Conservation (phyloP, 805 yeast species). For the Lachancea mirantina region DNA sequence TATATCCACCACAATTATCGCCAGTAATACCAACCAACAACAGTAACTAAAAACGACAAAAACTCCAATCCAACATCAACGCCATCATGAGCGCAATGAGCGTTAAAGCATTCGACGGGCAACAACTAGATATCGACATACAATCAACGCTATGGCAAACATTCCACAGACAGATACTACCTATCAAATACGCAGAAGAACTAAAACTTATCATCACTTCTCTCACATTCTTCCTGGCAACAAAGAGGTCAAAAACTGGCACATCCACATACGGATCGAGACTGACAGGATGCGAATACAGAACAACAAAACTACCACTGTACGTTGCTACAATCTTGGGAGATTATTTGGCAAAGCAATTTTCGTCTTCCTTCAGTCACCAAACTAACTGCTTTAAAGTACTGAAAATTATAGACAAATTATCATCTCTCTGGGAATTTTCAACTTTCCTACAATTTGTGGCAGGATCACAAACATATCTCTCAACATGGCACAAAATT, state of each 20-base stretch:
- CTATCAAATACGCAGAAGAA: conserved; percentile 13
- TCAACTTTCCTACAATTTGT: conserved; percentile 9
- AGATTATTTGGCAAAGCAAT: conserved; percentile 13
- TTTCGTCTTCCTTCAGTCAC: background rate
- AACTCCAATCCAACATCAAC: no score
- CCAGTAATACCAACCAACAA: no score
- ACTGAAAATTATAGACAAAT: background rate
- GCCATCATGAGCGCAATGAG: conserved; percentile 4
- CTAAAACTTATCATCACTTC: conserved; percentile 16
- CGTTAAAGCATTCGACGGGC: conserved; percentile 21
- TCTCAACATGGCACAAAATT: conserved; percentile 17
- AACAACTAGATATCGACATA: conserved; percentile 18
- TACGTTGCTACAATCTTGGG: conserved; percentile 14
- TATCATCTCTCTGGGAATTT: background rate
- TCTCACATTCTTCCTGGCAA: conserved; percentile 16
- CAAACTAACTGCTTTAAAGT: background rate
- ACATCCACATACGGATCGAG: conserved; percentile 15
- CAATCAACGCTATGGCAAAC: conserved; percentile 13
- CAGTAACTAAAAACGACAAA: no score
- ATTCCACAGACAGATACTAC: conserved; percentile 8
- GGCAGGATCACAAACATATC: conserved; percentile 5
- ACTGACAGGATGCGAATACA: conserved; percentile 15
- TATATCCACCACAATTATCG: no score
- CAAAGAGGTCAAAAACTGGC: conserved; percentile 6
- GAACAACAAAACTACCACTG: conserved; percentile 11